Evolutionary conservation across 768 basidiomycete genomes (phyloP), one percentile per base, ranked within the genome.

Genomic region (Termitomyces sp.): DNA sequence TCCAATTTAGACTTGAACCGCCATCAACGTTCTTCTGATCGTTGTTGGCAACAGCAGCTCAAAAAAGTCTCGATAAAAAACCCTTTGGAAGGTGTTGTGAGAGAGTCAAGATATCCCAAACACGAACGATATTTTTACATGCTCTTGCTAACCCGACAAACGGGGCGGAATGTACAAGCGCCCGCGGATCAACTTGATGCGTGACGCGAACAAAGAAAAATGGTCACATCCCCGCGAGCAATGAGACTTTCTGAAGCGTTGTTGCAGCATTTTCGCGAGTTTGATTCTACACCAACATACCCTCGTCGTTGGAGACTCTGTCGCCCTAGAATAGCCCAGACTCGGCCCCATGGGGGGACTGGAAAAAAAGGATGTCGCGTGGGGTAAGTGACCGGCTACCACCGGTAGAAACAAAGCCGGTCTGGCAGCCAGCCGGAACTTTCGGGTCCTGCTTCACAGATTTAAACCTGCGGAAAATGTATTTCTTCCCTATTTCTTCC

Each of bases 381-480:
- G 39, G 34, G 34, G 24, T 26, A 39, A 24, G 28, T 39, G 5
- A 39, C 51, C 51, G 51, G 51, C 51, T 52, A 52, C 12, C 6
- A 52, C 51, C 51, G 51, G 51, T 16, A 28, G 41, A 37, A 20
- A 26, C 36, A 52, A 52, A 41, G 51, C 51, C 51, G 51, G 51
- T 28, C 10, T 20, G 1, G 24, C 36, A 15, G 4, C 24, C 26
- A 37, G 37, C 3, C 51, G 36, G 51, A 52, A 52, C 51, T 41
- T 52, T 39, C 51, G 37, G 36, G 51, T 29, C 51, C 24, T 22
- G 22, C 20, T 52, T 29, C 12, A 29, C 37, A 37, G 37, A 52
- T 52, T 52, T 52, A 52, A 52, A 52, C 37, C 26, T 52, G 51
- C 36, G 18, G 51, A 52, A 29, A 18, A 52, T 52, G 26, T n/a